phyloP scores from a whole-genome alignment of 2,329 filamentous ascomycete species.

The Chrysosporium queenslandicum region DNA sequence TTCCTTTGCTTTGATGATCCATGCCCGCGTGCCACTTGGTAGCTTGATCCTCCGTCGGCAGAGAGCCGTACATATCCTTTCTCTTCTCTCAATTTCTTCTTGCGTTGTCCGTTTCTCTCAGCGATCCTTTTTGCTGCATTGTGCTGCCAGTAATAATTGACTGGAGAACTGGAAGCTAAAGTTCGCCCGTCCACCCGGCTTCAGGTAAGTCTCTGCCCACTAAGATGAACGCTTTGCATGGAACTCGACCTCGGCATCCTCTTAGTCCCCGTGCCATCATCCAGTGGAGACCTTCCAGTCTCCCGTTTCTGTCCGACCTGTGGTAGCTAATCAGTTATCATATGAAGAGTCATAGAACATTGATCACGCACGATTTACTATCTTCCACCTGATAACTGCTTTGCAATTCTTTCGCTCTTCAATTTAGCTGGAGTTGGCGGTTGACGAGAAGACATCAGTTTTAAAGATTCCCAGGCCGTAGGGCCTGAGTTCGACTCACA shows the following conservation, averaged over 20 bases:
- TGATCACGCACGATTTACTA: slow-evolving; percentile 1
- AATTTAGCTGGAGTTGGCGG: neutral
- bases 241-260: slow-evolving; percentile 10
- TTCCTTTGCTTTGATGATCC: neutral
- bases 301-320: slow-evolving; percentile 12
- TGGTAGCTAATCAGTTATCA: slow-evolving; percentile 1
- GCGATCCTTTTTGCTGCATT: neutral
- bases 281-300: slow-evolving; percentile 1
- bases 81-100: neutral
- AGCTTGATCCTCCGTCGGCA: neutral
- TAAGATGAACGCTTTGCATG: neutral
- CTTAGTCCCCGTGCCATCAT: slow-evolving; percentile 1
- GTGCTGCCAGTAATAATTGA: neutral
- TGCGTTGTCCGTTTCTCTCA: neutral
- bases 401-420: neutral
- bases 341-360: slow-evolving; percentile 9
- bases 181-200: slow-evolving; percentile 8
- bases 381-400: neutral
- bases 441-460: neutral
- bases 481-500: slow-evolving; percentile 10
- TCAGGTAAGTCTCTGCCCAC: slow-evolving; percentile 6
- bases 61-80: neutral
- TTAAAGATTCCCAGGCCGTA: neutral
- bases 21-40: neutral
- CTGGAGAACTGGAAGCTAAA: neutral